Base-by-base conservation (phyloP, 2,329 filamentous ascomycete genomes). In the Nemania serpens region DNA sequence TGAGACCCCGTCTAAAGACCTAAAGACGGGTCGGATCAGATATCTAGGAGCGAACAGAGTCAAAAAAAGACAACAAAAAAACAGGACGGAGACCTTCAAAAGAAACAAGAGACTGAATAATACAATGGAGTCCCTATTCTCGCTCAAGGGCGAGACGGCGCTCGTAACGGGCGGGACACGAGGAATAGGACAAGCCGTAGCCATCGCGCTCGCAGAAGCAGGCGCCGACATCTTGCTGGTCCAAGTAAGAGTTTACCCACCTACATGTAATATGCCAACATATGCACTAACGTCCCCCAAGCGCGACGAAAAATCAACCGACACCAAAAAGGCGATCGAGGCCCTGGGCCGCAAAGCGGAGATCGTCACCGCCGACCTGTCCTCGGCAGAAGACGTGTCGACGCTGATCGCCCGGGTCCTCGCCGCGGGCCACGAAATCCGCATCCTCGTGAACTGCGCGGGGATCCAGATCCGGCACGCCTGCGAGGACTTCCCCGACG, bases 381-480 rank as follows among this genome's bases (percentile, higher is more conserved):
- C 86, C 41, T 86, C 82, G 2, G 74, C 79, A n/a, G 70, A 77
- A 18, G 84, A 86, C 20, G 87, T 93, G 56, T 77, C 82, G n/a
- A 75, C 77, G 0, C 80, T 93, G 2, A 78, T 86, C 1, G 84
- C 88, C 22, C 76, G 77, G 18, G 75, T 93, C 58, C 78, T 91
- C n/a, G 77, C 80, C 43, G 85, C 88, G 70, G 84, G 83, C 50
- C 82, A 87, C 73, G 72, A 85, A 71, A 85, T 96, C 65, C 84
- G 91, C 71, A 91, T 96, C 71, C 84, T 96, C 7, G 79, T 96
- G 69, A 96, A 93, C 78, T 94, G 91, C 77, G 93, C 90, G 17
- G 93, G 93, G 25, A 93, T 96, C 72, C 93, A 96, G 76, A 83
- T 87, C 64, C 83, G 92, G 13, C 90, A 95, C 75, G 86, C 90